Evolutionary conservation across 306 rosid genomes (phyloP), one percentile per base, ranked within the genome.

Genomic region (Lotus japonicus): DNA sequence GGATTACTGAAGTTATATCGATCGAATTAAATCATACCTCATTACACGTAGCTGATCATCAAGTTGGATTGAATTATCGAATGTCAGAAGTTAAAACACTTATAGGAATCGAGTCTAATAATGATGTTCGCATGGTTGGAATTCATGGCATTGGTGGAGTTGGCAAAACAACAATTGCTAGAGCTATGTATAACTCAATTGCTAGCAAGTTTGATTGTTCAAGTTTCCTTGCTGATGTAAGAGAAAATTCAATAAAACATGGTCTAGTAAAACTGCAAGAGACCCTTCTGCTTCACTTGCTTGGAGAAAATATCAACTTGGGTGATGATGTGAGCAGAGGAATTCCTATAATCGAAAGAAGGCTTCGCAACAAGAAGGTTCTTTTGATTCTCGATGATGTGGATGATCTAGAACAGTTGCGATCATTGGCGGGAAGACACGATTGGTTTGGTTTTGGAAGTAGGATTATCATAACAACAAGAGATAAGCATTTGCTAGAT

Each of bases 391-490:
- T 78, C 21, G 78, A 78, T 7, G 75, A 72, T 6, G 75, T 66
- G 1, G 54, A 51, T 8, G 15, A 19, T 16, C 5, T 58, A 15
- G n/a, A 11, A 13, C 79, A 59, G 4, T 0, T 72, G 50, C 1
- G 17, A 4, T 31, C 52, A 18, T 41, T 78, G 45, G 72, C 64
- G 4, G 78, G 79, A 18, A 17, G 57, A 3, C 0, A 13, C 1
- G 75, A 79, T 17, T 73, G 82, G 75, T 79, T 79, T 61, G 75
- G 71, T 28, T 16, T 6, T 4, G 72, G 76, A 12, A 78, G 70
- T 19, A 58, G 69, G 38, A 71, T 77, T 1, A 71, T 77, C 28
- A 57, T 77, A 56, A 71, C 81, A 35, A 71, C 77, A 48, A 70
- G 82, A 38, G 7, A 77, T 21, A 77, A 71, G 15, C 58, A 57